These are phyloP conservation scores for Macrophomina phaseolina DNA, from an alignment of 2,329 filamentous ascomycete species.

Conservation along the genomic window DNA sequence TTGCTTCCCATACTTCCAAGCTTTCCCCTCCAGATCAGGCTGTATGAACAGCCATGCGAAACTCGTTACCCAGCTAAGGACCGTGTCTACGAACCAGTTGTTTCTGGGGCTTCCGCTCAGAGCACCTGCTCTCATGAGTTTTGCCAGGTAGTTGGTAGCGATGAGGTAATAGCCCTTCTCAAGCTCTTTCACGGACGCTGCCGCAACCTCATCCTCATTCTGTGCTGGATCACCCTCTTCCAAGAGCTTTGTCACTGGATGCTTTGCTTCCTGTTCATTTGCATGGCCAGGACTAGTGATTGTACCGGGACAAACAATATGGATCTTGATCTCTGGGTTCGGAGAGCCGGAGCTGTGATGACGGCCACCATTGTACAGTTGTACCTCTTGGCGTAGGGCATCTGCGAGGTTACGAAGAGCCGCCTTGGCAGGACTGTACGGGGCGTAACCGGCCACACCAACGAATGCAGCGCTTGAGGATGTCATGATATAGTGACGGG, in stretches of 20 bases:
- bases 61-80: slow-evolving; percentile 60
- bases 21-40: slow-evolving; percentile 63
- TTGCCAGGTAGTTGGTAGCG: slow-evolving; percentile 74
- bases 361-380: slow-evolving; percentile 77
- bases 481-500: slow-evolving; percentile 87
- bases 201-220: slow-evolving; percentile 78
- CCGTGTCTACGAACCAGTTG: slow-evolving; percentile 58
- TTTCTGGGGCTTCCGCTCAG: slow-evolving; percentile 61
- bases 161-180: slow-evolving; percentile 83
- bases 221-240: slow-evolving; percentile 85
- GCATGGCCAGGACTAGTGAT: slow-evolving; percentile 79
- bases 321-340: slow-evolving; percentile 71
- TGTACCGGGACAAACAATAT: slow-evolving; percentile 82
- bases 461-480: slow-evolving; percentile 77
- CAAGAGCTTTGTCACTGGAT: slow-evolving; percentile 75
- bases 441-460: slow-evolving; percentile 78
- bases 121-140: slow-evolving; percentile 69
- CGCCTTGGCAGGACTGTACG: slow-evolving; percentile 84
- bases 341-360: slow-evolving; percentile 38
- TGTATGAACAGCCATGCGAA: slow-evolving; percentile 63
- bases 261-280: slow-evolving; percentile 79
- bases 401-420: slow-evolving; percentile 85
- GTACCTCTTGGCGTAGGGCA: slow-evolving; percentile 79
- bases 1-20: slow-evolving; percentile 63
- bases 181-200: slow-evolving; percentile 70